A percentile compares a stretch with the other conserved stretches of the same genome.
phyloP scores from a whole-genome alignment of 148 eudicot genomes.

The Salicornia ramosissima region DNA sequence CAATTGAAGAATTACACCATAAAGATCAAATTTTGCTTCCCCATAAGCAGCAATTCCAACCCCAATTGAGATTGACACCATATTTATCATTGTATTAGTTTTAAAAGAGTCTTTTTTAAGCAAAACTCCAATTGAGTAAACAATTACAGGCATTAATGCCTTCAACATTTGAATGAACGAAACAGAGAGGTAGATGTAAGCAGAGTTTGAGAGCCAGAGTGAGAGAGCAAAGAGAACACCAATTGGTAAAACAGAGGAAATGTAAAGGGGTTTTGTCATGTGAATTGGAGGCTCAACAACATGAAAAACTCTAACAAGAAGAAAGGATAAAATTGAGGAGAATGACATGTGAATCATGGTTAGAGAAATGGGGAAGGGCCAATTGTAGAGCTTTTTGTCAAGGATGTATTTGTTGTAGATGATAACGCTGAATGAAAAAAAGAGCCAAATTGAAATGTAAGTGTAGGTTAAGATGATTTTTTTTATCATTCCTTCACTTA shows the following conservation, averaged over 20 bases:
- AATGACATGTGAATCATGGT: slow-evolving; percentile 75
- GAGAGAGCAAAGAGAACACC: slow-evolving; percentile 55
- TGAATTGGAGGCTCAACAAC: slow-evolving; percentile 39
- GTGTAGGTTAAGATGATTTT: slow-evolving; percentile 60
- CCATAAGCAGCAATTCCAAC: slow-evolving; percentile 67
- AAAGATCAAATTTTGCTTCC: slow-evolving; percentile 50
- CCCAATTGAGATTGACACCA: slow-evolving; percentile 54
- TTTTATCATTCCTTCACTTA: slow-evolving; percentile 40
- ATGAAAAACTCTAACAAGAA: slow-evolving; percentile 34
- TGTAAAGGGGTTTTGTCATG: slow-evolving; percentile 33
- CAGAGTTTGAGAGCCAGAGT: slow-evolving; percentile 66
- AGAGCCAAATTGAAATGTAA: slow-evolving; percentile 56
- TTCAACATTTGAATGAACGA: slow-evolving; percentile 73
- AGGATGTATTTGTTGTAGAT: slow-evolving; percentile 71
- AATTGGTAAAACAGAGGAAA: slow-evolving; percentile 52
- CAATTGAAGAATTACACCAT: slow-evolving; percentile 49
- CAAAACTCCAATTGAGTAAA: slow-evolving; percentile 43
- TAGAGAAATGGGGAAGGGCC: slow-evolving; percentile 64
- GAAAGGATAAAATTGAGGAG: slow-evolving; percentile 42
- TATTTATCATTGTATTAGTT: slow-evolving; percentile 40
- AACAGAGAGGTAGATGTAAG: slow-evolving; percentile 63
- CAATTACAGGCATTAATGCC: slow-evolving; percentile 65
- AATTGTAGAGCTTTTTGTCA: slow-evolving; percentile 59
- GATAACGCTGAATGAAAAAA: slow-evolving; percentile 56
- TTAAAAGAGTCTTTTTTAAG: slow-evolving; percentile 41